Conservation (phyloP, 2,329 filamentous ascomycete species). For the Exophiala bonariae region DNA sequence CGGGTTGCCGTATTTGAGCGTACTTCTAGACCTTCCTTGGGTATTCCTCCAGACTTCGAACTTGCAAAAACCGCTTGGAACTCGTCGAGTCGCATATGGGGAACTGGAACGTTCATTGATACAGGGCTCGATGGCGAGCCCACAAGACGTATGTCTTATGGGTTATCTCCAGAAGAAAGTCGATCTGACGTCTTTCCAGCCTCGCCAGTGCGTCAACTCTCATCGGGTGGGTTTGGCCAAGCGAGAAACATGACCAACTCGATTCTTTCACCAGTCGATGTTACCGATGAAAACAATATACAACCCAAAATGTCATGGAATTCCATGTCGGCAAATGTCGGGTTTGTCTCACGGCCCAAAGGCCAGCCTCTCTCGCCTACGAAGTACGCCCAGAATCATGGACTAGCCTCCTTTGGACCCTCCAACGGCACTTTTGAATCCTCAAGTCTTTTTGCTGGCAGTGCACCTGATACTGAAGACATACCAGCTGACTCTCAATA, state of each 20-base stretch:
- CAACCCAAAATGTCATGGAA: conserved; percentile 16
- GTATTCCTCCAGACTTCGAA: conserved; percentile 46
- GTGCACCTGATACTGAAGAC: conserved; percentile 22
- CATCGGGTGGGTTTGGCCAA: conserved; percentile 11
- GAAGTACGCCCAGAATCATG: conserved; percentile 15
- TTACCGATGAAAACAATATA: conserved; percentile 15
- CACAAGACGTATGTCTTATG: conserved; percentile 47
- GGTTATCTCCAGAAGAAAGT: conserved; percentile 6
- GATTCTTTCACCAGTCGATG: conserved; percentile 9
- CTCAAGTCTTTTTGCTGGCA: conserved; percentile 21
- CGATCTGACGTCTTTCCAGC: conserved; percentile 12
- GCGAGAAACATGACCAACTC: conserved; percentile 6
- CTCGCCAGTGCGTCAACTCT: conserved; percentile 17
- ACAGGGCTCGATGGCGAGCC: conserved; percentile 47
- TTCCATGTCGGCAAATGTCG: conserved; percentile 1
- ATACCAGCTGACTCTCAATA: conserved; percentile 1
- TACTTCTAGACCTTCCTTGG: conserved; percentile 11
- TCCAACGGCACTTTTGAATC: conserved; percentile 3
- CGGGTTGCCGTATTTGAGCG: conserved; percentile 14
- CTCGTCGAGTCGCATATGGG: conserved; percentile 51
- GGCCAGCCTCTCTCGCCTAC: conserved; percentile 20
- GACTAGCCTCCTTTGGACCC: conserved; percentile 5
- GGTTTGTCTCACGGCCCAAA: conserved; percentile 10
- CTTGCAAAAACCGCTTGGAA: conserved; percentile 45
- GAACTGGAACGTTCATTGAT: conserved; percentile 45